Conservation (phyloP, 139 green algal genomes). For the Pycnococcus provasolii region DNA sequence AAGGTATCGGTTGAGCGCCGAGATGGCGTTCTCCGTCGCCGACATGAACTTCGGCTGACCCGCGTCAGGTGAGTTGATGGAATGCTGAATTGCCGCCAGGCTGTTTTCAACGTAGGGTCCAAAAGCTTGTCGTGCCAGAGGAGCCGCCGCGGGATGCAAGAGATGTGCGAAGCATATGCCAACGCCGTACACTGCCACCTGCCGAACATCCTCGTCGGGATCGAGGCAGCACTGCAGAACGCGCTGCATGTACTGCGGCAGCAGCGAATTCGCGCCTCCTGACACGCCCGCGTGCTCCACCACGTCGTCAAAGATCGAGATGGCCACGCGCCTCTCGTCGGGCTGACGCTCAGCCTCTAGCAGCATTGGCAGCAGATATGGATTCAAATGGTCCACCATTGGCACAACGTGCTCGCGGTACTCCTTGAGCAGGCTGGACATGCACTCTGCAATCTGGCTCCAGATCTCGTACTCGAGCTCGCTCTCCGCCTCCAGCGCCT, state of each 20-base stretch:
- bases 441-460: too few species aligned
- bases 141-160: too few species aligned
- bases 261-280: constrained; percentile 7
- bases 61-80: constrained; percentile 1
- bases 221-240: constrained; percentile 9
- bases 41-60: background rate
- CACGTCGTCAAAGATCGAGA: constrained; percentile 18
- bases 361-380: too few species aligned
- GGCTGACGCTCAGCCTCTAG: background rate
- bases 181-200: constrained; percentile 15
- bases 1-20: too few species aligned
- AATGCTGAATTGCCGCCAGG: too few species aligned
- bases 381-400: too few species aligned
- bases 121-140: too few species aligned
- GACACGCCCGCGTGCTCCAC: constrained; percentile 15
- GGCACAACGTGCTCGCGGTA: too few species aligned
- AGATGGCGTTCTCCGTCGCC: constrained; percentile 17
- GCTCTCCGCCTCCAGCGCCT: constrained; percentile 80
- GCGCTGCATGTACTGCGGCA: too few species aligned
- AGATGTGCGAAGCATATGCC: background rate
- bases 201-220: constrained; percentile 7
- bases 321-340: constrained; percentile 9
- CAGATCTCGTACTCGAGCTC: constrained; percentile 80
- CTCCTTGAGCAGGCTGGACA: too few species aligned
- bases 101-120: too few species aligned